Base-by-base conservation (phyloP, 1,139 yeast genomes). In the Nakaseomyces sp. region DNA sequence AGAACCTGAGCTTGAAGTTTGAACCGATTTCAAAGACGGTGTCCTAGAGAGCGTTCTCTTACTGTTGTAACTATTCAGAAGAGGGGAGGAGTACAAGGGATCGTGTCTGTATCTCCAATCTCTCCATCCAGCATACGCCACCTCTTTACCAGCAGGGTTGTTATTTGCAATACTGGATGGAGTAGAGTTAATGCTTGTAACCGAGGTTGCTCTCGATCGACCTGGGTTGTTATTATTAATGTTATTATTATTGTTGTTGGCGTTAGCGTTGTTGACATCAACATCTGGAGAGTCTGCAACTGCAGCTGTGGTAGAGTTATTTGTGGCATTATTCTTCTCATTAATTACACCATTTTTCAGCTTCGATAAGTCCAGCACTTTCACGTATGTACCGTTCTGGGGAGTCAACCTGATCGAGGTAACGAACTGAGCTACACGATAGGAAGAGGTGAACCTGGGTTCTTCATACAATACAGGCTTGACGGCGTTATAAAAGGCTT, bases 101-200 rank as follows among this genome's bases (percentile, higher is more conserved):
- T 82, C 87, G 39, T 73, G 74, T 49, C 82, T 72, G 53, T 73
- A 80, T 55, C 84, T 81, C 94, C 95, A 84, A 61, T 86, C 95
- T 57, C 95, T 72, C 95, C 95, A 86, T 12, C 91, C 83, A 0
- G 95, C 91, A 38, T 69, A 59, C 0, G 69, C 67, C 17, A 56
- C 33, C n/a, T 54, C 53, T 24, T 47, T 47, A 38, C 39, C 37
- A 18, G 18, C 25, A n/a, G 24, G 10, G 31, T 60, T 56, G 7
- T 58, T 50, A 5, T 47, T 50, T 24, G 53, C 17, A 5, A 16
- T 13, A 15, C 44, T 7, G 49, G 48, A 17, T 38, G 44, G 16
- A 13, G n/a, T 12, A 20, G 38, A 35, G 38, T 20, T 35, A 10
- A 22, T 5, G 22, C 38, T 35, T n/a, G 38, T 30, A 18, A 17